These are phyloP conservation scores for Suhomyces choctaworum DNA, from an alignment of 1,139 yeast genomes.

Conservation along the genomic window DNA sequence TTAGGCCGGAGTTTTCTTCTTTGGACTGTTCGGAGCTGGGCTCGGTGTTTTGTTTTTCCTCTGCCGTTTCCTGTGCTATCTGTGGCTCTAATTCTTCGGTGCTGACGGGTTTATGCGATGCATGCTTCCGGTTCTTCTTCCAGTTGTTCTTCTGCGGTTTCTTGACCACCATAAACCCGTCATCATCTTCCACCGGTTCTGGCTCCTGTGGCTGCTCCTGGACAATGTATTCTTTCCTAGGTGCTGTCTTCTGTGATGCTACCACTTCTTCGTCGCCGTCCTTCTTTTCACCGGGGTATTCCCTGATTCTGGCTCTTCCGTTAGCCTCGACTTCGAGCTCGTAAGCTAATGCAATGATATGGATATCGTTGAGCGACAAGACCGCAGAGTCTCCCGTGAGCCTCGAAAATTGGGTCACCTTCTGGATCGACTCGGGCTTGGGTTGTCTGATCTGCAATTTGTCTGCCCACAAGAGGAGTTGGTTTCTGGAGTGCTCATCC, in stretches of 20 bases:
- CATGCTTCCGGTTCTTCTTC: constrained; percentile 6
- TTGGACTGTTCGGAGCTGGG: constrained; percentile 15
- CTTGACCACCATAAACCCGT: constrained; percentile 10
- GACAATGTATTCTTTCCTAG: constrained; percentile 13
- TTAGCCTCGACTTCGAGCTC: constrained; percentile 74
- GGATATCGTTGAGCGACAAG: constrained; percentile 86
- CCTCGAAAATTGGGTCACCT: constrained; percentile 74
- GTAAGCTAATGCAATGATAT: constrained; percentile 85
- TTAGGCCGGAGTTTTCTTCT: constrained; percentile 14
- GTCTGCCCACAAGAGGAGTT: constrained; percentile 77
- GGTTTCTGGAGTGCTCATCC: constrained; percentile 82
- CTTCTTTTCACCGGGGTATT: constrained; percentile 64
- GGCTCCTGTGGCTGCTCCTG: constrained; percentile 6
- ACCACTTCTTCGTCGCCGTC: constrained; percentile 11
- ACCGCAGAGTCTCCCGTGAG: constrained; percentile 91
- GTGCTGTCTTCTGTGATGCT: constrained; percentile 15
- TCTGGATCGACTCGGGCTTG: constrained; percentile 56
- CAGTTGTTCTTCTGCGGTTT: constrained; percentile 10
- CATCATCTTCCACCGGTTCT: constrained; percentile 11
- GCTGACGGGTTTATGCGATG: not conserved
- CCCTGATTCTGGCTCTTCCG: constrained; percentile 71
- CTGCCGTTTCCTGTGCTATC: not conserved
- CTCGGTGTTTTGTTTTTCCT: not conserved
- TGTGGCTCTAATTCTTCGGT: constrained; percentile 13
- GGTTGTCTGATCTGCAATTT: constrained; percentile 72